These are phyloP conservation scores for Parachaetomium inaequale DNA, from an alignment of 495 filamentous ascomycete species.

Conservation along the genomic window DNA sequence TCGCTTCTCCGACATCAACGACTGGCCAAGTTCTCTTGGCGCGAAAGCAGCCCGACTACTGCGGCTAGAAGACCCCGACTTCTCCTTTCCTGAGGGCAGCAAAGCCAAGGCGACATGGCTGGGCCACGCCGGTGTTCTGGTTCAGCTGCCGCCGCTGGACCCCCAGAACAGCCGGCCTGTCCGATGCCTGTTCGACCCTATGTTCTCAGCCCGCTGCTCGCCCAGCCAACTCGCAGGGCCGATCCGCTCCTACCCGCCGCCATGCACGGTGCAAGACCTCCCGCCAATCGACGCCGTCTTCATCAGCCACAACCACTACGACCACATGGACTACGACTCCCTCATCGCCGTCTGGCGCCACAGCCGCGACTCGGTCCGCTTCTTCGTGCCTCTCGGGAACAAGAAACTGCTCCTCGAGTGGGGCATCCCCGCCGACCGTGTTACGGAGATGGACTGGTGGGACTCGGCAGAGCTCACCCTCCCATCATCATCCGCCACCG, in stretches of 20 bases:
- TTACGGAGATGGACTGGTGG: constrained; percentile 55
- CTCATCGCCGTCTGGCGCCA: constrained; percentile 38
- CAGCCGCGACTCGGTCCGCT: constrained; percentile 34
- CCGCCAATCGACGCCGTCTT: constrained; percentile 49
- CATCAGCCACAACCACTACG: constrained; percentile 53
- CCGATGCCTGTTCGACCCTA: constrained; percentile 50
- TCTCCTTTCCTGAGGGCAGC: constrained; percentile 17
- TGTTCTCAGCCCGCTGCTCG: constrained; percentile 50
- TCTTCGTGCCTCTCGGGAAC: constrained; percentile 45
- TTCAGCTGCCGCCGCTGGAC: constrained; percentile 34
- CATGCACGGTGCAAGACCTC: constrained; percentile 45
- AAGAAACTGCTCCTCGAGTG: constrained; percentile 36
- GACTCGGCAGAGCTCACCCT: constrained; percentile 35
- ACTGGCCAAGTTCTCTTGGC: constrained; percentile 20
- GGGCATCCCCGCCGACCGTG: constrained; percentile 39
- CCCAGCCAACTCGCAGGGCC: constrained; percentile 48
- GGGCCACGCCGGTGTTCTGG: constrained; percentile 50
- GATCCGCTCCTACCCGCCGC: constrained; percentile 48
- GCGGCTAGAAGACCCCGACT: constrained; percentile 26
- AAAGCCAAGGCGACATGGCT: constrained; percentile 48
- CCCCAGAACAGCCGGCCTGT: constrained; percentile 17
- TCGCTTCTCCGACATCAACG: constrained; percentile 15
- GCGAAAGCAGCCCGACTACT: constrained; percentile 26
- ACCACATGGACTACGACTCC: constrained; percentile 48
- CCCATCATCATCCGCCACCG: constrained; percentile 15